Conservation (phyloP, 805 yeast species). For the Yarrowia phangngaensis region DNA sequence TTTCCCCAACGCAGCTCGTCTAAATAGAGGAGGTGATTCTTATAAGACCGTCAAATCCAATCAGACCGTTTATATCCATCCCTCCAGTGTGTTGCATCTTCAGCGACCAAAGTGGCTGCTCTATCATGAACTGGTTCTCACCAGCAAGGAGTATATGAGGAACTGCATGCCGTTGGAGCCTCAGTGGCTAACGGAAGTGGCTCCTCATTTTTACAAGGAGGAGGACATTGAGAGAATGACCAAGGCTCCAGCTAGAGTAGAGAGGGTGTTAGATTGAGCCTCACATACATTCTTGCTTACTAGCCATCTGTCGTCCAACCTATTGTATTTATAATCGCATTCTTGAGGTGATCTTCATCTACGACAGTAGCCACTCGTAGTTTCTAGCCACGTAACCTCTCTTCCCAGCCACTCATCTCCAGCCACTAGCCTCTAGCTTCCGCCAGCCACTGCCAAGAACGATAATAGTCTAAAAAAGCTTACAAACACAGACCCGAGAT, state of each 20-base stretch:
- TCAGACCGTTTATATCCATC: constrained; percentile 72
- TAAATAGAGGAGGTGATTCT: constrained; percentile 61
- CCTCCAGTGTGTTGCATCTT: constrained; percentile 69
- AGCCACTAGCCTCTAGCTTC: too few species aligned
- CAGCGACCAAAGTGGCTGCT: constrained; percentile 70
- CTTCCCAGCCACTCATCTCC: too few species aligned
- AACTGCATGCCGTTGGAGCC: constrained; percentile 81
- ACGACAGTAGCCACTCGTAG: too few species aligned
- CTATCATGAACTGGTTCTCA: constrained; percentile 75
- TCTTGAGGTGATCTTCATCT: too few species aligned
- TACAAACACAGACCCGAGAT: too few species aligned
- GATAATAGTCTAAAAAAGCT: too few species aligned
- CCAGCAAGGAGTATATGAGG: constrained; percentile 89
- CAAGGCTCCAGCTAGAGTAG: neutral
- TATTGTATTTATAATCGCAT: too few species aligned
- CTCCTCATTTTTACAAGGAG: constrained; percentile 42
- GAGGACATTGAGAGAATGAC: constrained; percentile 37
- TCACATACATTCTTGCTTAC: too few species aligned
- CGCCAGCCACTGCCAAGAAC: too few species aligned
- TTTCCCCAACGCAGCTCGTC: constrained; percentile 49
- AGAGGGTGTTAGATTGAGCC: constrained; percentile 1
- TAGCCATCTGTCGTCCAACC: too few species aligned
- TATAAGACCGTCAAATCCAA: constrained; percentile 66
- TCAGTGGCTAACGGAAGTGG: constrained; percentile 63
- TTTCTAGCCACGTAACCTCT: too few species aligned